Percentiles rank a stretch among this genome's conserved stretches.
phyloP scores from a whole-genome alignment of 192 early-diverging fungal species.

The Mortierella alpina region DNA sequence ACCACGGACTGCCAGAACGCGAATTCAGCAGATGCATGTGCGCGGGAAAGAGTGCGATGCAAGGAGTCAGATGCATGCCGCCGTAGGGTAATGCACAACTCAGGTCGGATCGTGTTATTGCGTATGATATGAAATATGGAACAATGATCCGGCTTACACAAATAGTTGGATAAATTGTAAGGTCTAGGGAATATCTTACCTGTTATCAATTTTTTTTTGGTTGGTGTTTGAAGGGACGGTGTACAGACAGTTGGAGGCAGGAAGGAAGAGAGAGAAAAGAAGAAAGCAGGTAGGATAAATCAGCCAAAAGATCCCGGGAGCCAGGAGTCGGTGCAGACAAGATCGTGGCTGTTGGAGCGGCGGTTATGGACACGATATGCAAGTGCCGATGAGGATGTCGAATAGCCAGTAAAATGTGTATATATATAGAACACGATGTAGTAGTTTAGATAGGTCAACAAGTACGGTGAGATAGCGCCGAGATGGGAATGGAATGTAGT shows the following conservation, averaged over 20 bases:
- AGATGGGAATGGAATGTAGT: slow-evolving; percentile 1
- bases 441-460: slow-evolving; percentile 5
- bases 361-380: too few relatives aligned
- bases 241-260: background rate
- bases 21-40: too few relatives aligned
- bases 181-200: background rate
- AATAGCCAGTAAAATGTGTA: background rate
- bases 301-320: too few relatives aligned
- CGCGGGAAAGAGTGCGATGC: background rate
- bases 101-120: background rate
- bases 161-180: background rate
- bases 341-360: too few relatives aligned
- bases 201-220: background rate
- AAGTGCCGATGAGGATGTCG: background rate
- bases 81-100: background rate
- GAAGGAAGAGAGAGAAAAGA: background rate
- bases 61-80: background rate
- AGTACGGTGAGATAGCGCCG: slow-evolving; percentile 2
- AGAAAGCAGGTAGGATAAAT: background rate
- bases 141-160: background rate
- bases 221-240: background rate
- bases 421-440: background rate
- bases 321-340: too few relatives aligned
- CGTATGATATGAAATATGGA: background rate
- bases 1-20: background rate